Base-by-base conservation (phyloP, 1,284 basidiomycete genomes). In the Vanrija humicola region DNA sequence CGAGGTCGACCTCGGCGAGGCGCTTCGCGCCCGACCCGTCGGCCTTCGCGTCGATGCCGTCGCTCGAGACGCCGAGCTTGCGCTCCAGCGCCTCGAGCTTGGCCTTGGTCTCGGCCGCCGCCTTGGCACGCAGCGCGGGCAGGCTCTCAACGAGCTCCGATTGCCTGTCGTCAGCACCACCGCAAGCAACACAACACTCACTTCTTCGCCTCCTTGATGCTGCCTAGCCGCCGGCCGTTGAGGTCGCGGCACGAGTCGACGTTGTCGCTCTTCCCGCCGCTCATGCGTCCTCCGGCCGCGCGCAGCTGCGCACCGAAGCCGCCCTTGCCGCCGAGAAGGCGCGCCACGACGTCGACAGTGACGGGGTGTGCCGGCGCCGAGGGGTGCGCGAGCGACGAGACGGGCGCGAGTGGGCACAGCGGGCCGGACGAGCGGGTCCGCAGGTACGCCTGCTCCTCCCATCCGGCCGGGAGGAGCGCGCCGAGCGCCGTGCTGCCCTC, bases 221-320 rank as follows among this genome's bases (percentile, higher is more conserved):
- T 96, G 64, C 90, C 92, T 25, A 98, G 78, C 53, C 93, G 81
- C 50, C 95, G 80, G 0, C 95, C 95, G 61, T 84, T 92, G 47
- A 98, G 81, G 70, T 98, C 96, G 44, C 95, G 80, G 75, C 95
- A 98, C 8, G 89, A 90, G 74, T 98, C 94, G 65, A 92, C 93
- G 78, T 98, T 98, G 69, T 82, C 90, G 39, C 89, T 90, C 81
- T 94, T 95, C 79, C 92, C 87, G 64, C 87, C 89, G 67, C 89
- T 92, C 96, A 99, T 99, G 43, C 94, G 85, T 9, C 95, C 95
- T 64, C 95, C 95, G 19, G 94, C 93, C 0, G 96, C 95, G 71
- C 95, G 85, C 61, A 99, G 82, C 80, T 97, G 93, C 23, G 88
- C 89, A 8, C 96, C 95, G 71, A 99, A 98, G 49, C 95, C 95